Conservation (phyloP, 495 filamentous ascomycete genomes). For the Physcia stellaris region DNA sequence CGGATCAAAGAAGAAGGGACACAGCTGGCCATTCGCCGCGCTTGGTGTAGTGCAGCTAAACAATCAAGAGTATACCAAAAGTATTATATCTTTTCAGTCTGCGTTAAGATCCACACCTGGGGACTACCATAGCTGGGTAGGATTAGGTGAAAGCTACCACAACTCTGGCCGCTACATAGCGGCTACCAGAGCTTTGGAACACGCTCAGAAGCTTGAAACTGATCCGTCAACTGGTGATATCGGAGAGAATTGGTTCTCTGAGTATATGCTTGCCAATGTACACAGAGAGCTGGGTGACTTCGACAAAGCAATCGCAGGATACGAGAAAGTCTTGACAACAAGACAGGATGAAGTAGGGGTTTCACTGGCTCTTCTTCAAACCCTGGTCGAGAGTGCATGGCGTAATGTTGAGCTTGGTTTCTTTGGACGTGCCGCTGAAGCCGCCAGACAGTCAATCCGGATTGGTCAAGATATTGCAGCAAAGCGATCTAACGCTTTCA, state of each 20-base stretch:
- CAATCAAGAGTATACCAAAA: slow-evolving; percentile 76
- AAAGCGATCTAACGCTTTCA: slow-evolving; percentile 57
- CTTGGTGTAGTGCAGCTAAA: slow-evolving; percentile 94
- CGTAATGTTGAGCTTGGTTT: slow-evolving; percentile 65
- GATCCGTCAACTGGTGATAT: slow-evolving; percentile 25
- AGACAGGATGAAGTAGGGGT: slow-evolving; percentile 73
- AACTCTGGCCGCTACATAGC: slow-evolving; percentile 86
- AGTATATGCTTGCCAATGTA: slow-evolving; percentile 95
- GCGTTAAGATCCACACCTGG: slow-evolving; percentile 71
- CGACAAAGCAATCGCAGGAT: slow-evolving; percentile 64
- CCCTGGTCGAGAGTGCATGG: slow-evolving; percentile 67
- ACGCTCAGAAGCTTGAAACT: slow-evolving; percentile 55
- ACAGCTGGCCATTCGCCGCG: slow-evolving; percentile 95
- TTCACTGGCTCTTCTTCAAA: slow-evolving; percentile 72
- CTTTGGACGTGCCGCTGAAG: slow-evolving; percentile 63
- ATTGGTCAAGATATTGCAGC: slow-evolving; percentile 38
- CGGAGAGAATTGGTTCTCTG: slow-evolving; percentile 77
- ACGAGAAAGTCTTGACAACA: slow-evolving; percentile 51
- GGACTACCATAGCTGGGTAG: slow-evolving; percentile 92
- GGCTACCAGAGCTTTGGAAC: slow-evolving; percentile 77
- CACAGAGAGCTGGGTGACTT: slow-evolving; percentile 81
- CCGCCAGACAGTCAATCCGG: slow-evolving; percentile 45
- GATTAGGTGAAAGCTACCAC: slow-evolving; percentile 89
- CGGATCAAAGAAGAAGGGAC: slow-evolving; percentile 76
- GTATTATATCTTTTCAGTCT: slow-evolving; percentile 80